These are phyloP conservation scores for Pythium coloratum DNA, from an alignment of 352 stramenopile species.

Conservation along the genomic window DNA sequence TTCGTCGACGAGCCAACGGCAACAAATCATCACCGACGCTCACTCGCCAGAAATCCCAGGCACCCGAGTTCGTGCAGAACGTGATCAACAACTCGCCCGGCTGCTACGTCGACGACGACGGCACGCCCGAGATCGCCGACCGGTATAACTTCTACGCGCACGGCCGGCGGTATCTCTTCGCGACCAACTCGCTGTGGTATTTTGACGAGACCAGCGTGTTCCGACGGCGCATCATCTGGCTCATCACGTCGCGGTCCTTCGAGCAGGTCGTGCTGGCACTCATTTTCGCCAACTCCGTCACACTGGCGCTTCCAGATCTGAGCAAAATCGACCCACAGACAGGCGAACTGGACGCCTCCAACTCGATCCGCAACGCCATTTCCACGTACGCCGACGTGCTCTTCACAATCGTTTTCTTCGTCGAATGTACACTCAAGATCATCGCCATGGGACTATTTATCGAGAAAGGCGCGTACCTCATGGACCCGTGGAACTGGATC, in stretches of 20 bases:
- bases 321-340: constrained; percentile 34
- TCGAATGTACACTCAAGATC: constrained; percentile 88
- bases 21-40: not conserved
- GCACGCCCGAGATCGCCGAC: constrained; percentile 37
- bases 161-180: constrained; percentile 54
- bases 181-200: constrained; percentile 48
- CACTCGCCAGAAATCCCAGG: not conserved
- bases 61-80: constrained; percentile 35
- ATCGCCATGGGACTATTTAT: constrained; percentile 77
- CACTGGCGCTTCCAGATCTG: constrained; percentile 73
- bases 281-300: constrained; percentile 80
- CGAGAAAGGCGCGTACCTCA: constrained; percentile 67
- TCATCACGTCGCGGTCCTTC: constrained; percentile 58
- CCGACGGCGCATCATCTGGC: constrained; percentile 44
- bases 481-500: constrained; percentile 88
- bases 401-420: constrained; percentile 68
- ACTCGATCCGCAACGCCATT: constrained; percentile 49
- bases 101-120: constrained; percentile 39
- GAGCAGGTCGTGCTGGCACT: constrained; percentile 71
- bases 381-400: constrained; percentile 48
- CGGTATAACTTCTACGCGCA: constrained; percentile 65
- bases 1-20: not conserved
- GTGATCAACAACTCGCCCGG: constrained; percentile 48
- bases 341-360: constrained; percentile 34
- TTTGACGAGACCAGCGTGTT: constrained; percentile 51